Base-by-base conservation (phyloP, 805 yeast species). In the Saturnispora saitoi region DNA sequence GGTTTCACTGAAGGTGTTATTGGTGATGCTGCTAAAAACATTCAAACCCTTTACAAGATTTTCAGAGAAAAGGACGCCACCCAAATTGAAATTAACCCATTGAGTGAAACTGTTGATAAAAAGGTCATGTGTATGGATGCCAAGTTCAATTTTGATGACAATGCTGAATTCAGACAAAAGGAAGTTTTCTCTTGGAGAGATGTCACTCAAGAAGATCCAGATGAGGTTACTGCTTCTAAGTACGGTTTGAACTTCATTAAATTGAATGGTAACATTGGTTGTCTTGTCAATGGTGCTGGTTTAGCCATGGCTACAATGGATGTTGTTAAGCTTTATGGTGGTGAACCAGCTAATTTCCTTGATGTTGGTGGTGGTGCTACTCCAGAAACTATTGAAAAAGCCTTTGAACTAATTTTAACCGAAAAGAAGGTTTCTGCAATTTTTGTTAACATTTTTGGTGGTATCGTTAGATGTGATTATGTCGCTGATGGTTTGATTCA, bases 351-450 rank as follows among this genome's bases (percentile, higher is more conserved):
- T 57, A 93, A 93, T 78, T 93, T 93, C 80, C 80, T 93, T 68
- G 99, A 93, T 76, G 93, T 96, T 71, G 99, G 99, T 77, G 99
- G 99, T 76, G 95, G 96, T 70, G 99, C 99, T 61, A 93, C 98
- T 55, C 97, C 98, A 58, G 86, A 87, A 72, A 91, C 99, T 63
- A 93, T 93, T 66, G 95, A 90, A 75, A 85, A 85, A 72, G 99
- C 98, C 49, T 91, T 93, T 76, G 84, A 82, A 71, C 80, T 93
- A 70, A 91, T 93, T 63, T 75, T 95, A 65, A 78, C 93, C 52
- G 97, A 93, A 74, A 71, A 80, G 64, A 80, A 81, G 62, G 97
- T 93, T 58, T 80, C 86, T 62, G 95, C 96, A 66, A 93, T 93
- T 68, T 91, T 93, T 61, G 98, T 93, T 65, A 93, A 93, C 80